These are phyloP conservation scores for Endocladia muricata DNA, from an alignment of 31 red algal species.

Conservation along the genomic window DNA sequence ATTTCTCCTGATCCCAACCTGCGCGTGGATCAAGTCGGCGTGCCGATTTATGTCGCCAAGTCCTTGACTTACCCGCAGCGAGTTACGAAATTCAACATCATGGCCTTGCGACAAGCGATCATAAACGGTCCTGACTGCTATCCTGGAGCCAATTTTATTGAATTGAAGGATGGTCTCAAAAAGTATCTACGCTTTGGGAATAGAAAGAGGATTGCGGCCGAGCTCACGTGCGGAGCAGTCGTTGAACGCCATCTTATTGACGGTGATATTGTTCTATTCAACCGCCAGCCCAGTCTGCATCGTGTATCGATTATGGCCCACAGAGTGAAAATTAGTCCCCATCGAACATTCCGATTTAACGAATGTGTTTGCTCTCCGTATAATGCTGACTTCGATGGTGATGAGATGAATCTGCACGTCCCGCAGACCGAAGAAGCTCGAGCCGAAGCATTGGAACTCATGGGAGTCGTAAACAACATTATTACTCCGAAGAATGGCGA, in stretches of 20 bases:
- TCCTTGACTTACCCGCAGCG: conserved; percentile 86
- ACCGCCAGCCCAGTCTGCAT: conserved; percentile 98
- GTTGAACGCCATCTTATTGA: conserved; percentile 94
- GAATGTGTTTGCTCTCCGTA: conserved; percentile 98
- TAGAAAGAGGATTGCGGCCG: conserved; percentile 64
- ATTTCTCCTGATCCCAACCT: conserved; percentile 99
- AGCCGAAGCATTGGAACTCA: conserved; percentile 85
- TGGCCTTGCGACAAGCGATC: conserved; percentile 64
- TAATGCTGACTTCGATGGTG: conserved; percentile 99
- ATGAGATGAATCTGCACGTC: conserved; percentile 99
- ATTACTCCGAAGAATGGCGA: conserved; percentile 94
- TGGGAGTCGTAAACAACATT: conserved; percentile 88
- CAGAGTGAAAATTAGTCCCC: conserved; percentile 85
- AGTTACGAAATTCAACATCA: conserved; percentile 83
- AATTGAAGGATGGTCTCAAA: conserved; percentile 76
- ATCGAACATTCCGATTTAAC: conserved; percentile 96
- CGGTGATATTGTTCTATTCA: conserved; percentile 96
- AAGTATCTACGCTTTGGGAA: conserved; percentile 88
- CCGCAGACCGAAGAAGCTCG: conserved; percentile 98
- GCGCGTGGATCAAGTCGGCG: conserved; percentile 91
- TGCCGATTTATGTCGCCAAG: conserved; percentile 86
- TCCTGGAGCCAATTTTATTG: conserved; percentile 94
- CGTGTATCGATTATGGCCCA: conserved; percentile 98
- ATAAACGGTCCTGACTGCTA: conserved; percentile 88
- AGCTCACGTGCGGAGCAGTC: conserved; percentile 56